A percentile compares a stretch with the other conserved stretches of the same genome.
phyloP scores from a whole-genome alignment of 495 filamentous ascomycete species.

The Paragyromitra xinjiangensis region DNA sequence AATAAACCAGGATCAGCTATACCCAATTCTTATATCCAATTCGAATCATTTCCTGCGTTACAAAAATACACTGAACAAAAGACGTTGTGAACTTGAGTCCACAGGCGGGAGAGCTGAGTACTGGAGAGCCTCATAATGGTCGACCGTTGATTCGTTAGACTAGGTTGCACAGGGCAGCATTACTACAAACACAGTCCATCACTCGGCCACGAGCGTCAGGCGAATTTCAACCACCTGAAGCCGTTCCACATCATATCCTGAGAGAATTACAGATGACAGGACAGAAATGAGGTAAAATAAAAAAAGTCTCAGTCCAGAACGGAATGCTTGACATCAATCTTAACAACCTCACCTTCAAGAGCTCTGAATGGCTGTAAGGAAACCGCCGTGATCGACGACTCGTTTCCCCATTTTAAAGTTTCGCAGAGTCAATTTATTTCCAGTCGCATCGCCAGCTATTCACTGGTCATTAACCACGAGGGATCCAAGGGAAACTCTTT shows the following conservation, averaged over 20 bases:
- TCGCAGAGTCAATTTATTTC: neutral
- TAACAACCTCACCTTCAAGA: neutral
- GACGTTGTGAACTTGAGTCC: neutral
- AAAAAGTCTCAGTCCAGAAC: neutral
- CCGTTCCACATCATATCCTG: neutral
- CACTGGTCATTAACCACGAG: neutral
- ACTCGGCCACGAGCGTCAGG: slow-evolving; percentile 1
- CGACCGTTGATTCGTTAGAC: slow-evolving; percentile 23
- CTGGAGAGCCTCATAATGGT: slow-evolving; percentile 5
- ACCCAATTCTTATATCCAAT: neutral
- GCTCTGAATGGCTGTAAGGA: neutral
- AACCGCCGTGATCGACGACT: slow-evolving; percentile 12
- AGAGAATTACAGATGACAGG: neutral
- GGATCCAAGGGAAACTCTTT: slow-evolving; percentile 4
- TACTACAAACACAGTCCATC: slow-evolving; percentile 12
- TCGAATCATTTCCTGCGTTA: neutral
- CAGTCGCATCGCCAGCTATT: neutral
- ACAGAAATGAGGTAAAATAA: neutral
- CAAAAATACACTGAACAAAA: neutral
- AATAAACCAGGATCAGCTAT: neutral
- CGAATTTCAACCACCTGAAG: neutral
- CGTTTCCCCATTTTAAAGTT: slow-evolving; percentile 22
- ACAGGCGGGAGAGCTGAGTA: neutral
- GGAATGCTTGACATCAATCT: neutral
- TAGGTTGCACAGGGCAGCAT: slow-evolving; percentile 7